phyloP scores from a whole-genome alignment of 352 stramenopile genomes.

The Pythium sp. region DNA sequence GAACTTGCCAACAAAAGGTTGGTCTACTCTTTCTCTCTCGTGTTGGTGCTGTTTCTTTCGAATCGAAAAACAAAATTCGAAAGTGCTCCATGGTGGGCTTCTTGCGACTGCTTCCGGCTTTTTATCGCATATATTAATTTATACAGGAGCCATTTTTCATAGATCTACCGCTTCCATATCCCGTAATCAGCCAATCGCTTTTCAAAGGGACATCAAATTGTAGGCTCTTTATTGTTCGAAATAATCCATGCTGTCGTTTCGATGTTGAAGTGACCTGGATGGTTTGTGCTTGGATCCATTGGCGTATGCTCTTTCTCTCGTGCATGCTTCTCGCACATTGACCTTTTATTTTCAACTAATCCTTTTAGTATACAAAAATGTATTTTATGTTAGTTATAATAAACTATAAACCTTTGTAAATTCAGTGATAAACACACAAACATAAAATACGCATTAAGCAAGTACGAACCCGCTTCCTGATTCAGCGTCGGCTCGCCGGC shows the following conservation, averaged over 20 bases:
- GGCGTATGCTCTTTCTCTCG: not conserved
- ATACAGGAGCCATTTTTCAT: not conserved
- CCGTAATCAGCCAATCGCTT: not conserved
- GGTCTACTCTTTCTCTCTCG: not conserved
- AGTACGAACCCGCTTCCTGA: too few relatives aligned
- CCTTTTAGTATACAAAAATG: too few relatives aligned
- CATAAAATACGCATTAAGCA: too few relatives aligned
- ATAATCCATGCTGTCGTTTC: slow-evolving; percentile 1
- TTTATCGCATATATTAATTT: not conserved
- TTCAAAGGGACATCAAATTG: not conserved
- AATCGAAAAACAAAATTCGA: slow-evolving; percentile 1
- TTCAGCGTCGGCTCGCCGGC: too few relatives aligned
- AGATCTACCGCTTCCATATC: not conserved
- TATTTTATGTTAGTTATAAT: too few relatives aligned
- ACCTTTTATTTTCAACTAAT: too few relatives aligned
- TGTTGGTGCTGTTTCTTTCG: not conserved
- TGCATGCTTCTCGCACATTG: not conserved
- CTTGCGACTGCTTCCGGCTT: slow-evolving; percentile 1
- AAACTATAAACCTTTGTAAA: too few relatives aligned
- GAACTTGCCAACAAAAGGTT: not conserved
- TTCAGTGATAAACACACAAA: too few relatives aligned
- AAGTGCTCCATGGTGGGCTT: not conserved
- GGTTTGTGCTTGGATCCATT: not conserved
- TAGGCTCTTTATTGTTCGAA: slow-evolving; percentile 2
- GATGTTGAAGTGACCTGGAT: not conserved